Base-by-base conservation (phyloP, 2,329 filamentous ascomycete genomes). In the Cyphellophora europaea region DNA sequence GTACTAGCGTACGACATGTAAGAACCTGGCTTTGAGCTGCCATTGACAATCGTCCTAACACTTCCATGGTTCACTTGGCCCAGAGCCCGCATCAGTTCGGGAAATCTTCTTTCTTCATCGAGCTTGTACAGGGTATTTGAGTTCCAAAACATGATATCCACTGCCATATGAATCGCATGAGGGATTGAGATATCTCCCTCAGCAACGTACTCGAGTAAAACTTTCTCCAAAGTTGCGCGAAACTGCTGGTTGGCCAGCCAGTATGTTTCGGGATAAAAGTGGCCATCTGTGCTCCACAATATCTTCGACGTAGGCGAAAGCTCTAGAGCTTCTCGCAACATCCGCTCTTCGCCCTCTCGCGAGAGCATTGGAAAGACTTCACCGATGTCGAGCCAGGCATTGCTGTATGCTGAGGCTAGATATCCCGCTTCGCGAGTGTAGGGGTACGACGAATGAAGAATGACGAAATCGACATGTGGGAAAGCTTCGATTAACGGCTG, bases 361-460 rank as follows among this genome's bases (percentile, higher is more conserved):
- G 79, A 88, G 23, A 91, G 57, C 57, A 78, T 79, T 0, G 84
- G 84, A 41, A 91, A 93, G 0, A 91, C 79, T 51, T 87, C 80
- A 1, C 86, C 84, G 35, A 93, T 74, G 51, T 93, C 86, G 10
- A 85, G 73, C 52, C 86, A 91, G 2, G 83, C 82, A 50, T 93
- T 89, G 15, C 72, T 66, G 52, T 87, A 91, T 14, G 82, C 76
- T 1, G 73, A 74, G 0, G 85, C 82, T 13, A 93, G 66, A 52
- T 89, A 93, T 0, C 80, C 83, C 0, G 80, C 74, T 57, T 91
- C 82, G 23, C 78, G 71, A 0, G 79, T 85, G 51, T 82, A 91
- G 0, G 86, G 86, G 53, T 93, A 93, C 2, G 82, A 74, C 0
- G 84, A 78, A 52, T 93, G 84, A 2, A 93, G 69, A 6, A 93